Evolutionary conservation across 1,284 basidiomycete genomes (phyloP).

Genomic region (Athelia psychrophila): DNA sequence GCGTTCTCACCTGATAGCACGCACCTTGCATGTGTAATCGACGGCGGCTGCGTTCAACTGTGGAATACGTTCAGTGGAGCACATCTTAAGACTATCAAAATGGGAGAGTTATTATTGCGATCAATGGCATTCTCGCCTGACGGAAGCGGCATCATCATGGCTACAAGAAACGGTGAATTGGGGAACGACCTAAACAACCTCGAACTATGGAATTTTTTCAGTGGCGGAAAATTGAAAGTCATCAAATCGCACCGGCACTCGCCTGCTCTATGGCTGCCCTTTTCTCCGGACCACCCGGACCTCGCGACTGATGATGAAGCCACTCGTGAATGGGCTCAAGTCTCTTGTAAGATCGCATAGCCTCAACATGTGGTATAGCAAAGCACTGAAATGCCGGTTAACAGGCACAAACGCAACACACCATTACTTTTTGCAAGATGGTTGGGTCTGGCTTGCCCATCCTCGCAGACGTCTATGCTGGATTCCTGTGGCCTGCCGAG

Average conservation of each 20-base stretch:
- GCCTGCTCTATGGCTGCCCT: too few species aligned
- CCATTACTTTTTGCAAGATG: background rate
- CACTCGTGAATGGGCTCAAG: background rate
- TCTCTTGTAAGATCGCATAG: background rate
- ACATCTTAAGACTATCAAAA: background rate
- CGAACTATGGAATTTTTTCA: too few species aligned
- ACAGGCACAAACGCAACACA: background rate
- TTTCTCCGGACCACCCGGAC: too few species aligned
- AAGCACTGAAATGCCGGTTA: background rate
- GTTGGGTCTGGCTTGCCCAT: background rate
- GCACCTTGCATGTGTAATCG: conserved; percentile 10
- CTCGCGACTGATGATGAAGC: background rate
- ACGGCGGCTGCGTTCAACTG: conserved; percentile 11
- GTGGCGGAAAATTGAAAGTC: too few species aligned
- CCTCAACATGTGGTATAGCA: background rate
- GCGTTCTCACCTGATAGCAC: conserved; percentile 11
- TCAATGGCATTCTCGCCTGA: background rate
- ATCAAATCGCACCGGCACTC: too few species aligned
- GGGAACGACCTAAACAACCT: too few species aligned
- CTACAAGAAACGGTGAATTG: background rate
- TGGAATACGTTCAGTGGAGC: conserved; percentile 9
- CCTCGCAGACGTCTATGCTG: background rate
- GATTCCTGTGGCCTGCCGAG: background rate
- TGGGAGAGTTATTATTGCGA: background rate
- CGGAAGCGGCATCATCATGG: background rate